Evolutionary conservation across 177 flowering plant genomes (phyloP), one percentile per base, ranked within the genome.

Genomic region (Vitis hybrid): DNA sequence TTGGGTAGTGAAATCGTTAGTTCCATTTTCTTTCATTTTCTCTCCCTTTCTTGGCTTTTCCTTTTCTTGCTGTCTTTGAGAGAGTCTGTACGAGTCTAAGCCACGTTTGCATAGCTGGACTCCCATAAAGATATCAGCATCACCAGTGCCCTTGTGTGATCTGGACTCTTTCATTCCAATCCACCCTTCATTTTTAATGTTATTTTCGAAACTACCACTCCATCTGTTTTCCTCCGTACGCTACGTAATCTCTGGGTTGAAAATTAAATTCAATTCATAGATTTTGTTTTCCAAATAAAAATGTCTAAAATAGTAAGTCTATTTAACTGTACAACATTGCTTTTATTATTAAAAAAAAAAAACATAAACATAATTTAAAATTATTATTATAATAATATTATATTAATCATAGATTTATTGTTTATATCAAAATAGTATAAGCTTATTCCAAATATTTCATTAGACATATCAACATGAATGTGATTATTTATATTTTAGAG

Each of bases 81-180:
- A 13, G 52, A 34, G 63, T 57, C 63, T 30, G 19, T 50, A 30
- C 76, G 67, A 74, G 77, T 75, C 78, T 61, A 70, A 70, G 58
- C 78, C 70, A 75, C 78, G 70, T 62, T 50, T 60, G 70, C 74
- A 10, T 54, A 65, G 77, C 78, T 74, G 73, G 73, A 65, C 48
- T 70, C 57, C 14, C 60, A n/a, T 61, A 18, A 30, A 60, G 30
- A 64, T 54, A 6, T 34, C 45, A 39, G 7, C 2, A 54, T 50
- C 56, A 56, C 63, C 57, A 56, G 72, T 51, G 63, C 56, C 7
- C 26, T 45, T 17, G 26, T 50, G 55, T 4, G 56, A 65, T 23
- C 30, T 9, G 56, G n/a, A 21, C 56, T 15, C 8, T 50, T 3
- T 8, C 5, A 3, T 19, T 50, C 9, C 11, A 59, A 56, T 4